Base-by-base conservation (phyloP, 257 asterid genomes). In the Salvia hispanica region DNA sequence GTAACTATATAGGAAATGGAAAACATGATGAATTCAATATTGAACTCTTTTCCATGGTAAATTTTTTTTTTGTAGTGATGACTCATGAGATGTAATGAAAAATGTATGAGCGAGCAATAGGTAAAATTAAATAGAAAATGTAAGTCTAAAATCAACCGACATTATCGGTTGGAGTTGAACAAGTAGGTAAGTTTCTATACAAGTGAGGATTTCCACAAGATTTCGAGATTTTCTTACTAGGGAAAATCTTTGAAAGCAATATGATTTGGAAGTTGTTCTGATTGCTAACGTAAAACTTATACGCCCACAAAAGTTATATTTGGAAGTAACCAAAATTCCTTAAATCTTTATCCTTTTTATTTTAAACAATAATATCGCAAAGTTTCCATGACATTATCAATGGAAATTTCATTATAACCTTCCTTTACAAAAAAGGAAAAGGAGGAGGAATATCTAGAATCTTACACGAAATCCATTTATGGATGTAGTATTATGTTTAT, bases 121-220 rank as follows among this genome's bases (percentile, higher is more conserved):
- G 15, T 15, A 37, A 14, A 40, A 5, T 40, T 40, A 40, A 58
- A 58, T 3, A 63, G 69, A 58, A 62, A 54, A 10, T 25, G 15
- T 6, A 25, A 25, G 8, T 28, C 13, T 54, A 54, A 54, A 54
- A 10, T 8, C 39, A 25, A 54, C 60, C 39, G 60, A 54, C 58
- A 54, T 54, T 18, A 11, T 54, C 60, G 60, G 60, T 54, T 54
- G 60, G 40, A 54, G 60, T 16, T 25, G 40, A 28, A 28, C 57
- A 53, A 65, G 66, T 78, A 72, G 83, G 79, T 76, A 81, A 62
- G 75, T 74, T 65, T 11, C 63, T 46, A 50, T 64, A 56, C 15
- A 44, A 75, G 51, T 34, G 67, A 45, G 10, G 57, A 9, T 21
- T 55, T 51, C 52, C 50, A 52, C 62, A 66, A 60, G 25, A 64